phyloP scores from a whole-genome alignment of 2,329 filamentous ascomycete genomes.

The Pseudogymnoascus verrucosus region DNA sequence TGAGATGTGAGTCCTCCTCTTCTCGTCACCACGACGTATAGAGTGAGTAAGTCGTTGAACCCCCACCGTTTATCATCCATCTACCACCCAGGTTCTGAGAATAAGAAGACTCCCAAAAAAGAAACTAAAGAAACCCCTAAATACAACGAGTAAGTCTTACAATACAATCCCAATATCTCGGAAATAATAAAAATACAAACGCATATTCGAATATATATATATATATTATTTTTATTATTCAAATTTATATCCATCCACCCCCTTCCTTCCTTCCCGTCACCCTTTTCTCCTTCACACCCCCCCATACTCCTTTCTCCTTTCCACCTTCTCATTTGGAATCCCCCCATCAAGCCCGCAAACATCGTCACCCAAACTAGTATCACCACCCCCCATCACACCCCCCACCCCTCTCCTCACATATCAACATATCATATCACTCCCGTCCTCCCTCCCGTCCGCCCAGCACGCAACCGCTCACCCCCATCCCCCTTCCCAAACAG shows the following conservation, averaged over 20 bases:
- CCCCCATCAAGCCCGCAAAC: background rate
- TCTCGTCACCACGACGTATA: background rate
- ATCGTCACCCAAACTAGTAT: background rate
- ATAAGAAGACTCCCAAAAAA: background rate
- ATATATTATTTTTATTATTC: background rate
- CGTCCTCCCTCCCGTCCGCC: background rate
- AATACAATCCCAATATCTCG: background rate
- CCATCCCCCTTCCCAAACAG: no score
- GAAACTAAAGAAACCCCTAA: background rate
- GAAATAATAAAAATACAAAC: background rate
- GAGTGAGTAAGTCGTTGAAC: background rate
- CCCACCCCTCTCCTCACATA: background rate
- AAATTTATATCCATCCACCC: background rate
- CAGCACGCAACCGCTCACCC: background rate
- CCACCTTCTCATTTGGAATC: background rate
- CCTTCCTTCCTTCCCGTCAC: background rate
- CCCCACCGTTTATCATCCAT: background rate
- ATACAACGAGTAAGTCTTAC: background rate
- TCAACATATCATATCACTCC: background rate
- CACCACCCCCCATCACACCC: background rate
- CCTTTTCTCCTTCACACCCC: background rate
- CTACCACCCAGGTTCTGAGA: background rate
- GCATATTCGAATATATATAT: background rate
- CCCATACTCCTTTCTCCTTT: background rate
- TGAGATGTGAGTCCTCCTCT: background rate